Evolutionary conservation across 345 rosid genomes (phyloP), one percentile per base, ranked within the genome.

Genomic region (Citrus glauca): DNA sequence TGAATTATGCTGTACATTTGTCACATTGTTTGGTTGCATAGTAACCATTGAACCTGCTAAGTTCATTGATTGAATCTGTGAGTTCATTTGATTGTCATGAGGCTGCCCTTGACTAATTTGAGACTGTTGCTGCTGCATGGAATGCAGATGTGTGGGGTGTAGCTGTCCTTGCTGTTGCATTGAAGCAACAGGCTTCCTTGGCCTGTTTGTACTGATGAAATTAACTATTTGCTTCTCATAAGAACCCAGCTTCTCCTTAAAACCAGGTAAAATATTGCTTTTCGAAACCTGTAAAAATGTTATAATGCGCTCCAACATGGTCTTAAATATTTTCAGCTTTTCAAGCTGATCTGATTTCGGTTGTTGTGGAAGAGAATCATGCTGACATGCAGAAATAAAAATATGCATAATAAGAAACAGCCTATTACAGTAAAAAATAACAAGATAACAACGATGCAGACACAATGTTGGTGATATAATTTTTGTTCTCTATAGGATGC

Each of bases 151-250:
- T 77, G 90, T 71, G 19, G 83, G 91, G 72, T 88, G 83, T 86
- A 87, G 86, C 72, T 87, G 98, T 67, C 90, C 97, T 88, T 79
- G 96, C 82, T 83, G 93, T 81, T 84, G 97, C 80, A 86, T 50
- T 20, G 79, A 9, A 42, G 88, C 70, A 45, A 73, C 28, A 60
- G 84, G 69, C 88, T 82, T 88, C 77, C 90, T 90, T 16, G 94
- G 93, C 84, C 90, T 88, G 80, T 84, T 85, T 71, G 88, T 71
- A 75, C 67, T 84, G 77, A 92, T 69, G 69, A 90, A 87, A 82
- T 82, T 62, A 71, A 88, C 57, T 53, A 96, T 96, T 87, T 89
- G 97, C 86, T 84, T 91, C 91, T 94, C 98, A 84, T 89, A 96
- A 10, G 63, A 33, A 78, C 74, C 80, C 84, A 92, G 75, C 90